These are phyloP conservation scores for Colletotrichum simmondsii DNA, from an alignment of 2,329 filamentous ascomycete genomes.

Conservation along the genomic window DNA sequence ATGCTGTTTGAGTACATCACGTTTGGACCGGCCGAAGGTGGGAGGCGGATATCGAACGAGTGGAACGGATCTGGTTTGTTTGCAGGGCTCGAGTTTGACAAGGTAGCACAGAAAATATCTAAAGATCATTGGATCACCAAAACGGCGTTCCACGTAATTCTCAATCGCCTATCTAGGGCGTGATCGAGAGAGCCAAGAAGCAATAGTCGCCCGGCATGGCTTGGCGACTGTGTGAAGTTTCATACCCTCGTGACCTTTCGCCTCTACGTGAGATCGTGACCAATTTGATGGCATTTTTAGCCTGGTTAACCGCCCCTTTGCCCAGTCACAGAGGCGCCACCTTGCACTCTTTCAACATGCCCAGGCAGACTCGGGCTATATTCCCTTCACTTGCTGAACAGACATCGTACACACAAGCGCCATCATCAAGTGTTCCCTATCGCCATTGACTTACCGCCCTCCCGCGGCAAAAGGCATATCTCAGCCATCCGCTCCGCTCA, in stretches of 20 bases:
- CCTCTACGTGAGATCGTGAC: background rate
- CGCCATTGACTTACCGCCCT: background rate
- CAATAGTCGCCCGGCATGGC: background rate
- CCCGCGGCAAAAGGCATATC: background rate
- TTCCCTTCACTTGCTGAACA: background rate
- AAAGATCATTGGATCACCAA: slow-evolving; percentile 26
- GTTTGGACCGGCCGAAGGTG: background rate
- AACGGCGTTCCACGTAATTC: background rate
- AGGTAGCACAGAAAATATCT: background rate
- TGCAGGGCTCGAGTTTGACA: background rate
- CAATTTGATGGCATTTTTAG: slow-evolving; percentile 1
- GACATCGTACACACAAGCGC: background rate
- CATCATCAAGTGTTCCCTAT: no score
- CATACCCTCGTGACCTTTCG: no score
- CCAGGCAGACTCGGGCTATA: background rate
- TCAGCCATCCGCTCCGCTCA: background rate
- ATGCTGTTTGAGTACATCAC: slow-evolving; percentile 9
- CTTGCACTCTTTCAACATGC: background rate
- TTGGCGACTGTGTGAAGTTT: background rate
- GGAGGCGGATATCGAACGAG: slow-evolving; percentile 2
- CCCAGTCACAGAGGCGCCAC: background rate
- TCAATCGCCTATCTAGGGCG: background rate
- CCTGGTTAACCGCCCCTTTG: background rate
- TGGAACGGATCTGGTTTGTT: background rate
- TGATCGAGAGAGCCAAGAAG: background rate